Base-by-base conservation (phyloP, 176 grass and related monocot species). In the Rhipidocladum racemiflorum region DNA sequence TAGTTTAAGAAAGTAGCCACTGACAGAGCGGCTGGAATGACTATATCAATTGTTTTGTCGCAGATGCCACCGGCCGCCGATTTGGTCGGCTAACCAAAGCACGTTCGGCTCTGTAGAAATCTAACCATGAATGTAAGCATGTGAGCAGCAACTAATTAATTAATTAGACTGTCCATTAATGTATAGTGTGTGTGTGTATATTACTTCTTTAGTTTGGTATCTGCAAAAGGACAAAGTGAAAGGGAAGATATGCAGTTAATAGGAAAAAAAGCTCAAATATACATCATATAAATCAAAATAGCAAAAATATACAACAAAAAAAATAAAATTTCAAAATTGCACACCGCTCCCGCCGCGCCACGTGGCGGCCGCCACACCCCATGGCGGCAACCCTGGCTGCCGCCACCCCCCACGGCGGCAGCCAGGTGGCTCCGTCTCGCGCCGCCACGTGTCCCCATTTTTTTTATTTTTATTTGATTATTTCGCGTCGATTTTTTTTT, bases 51-150 rank as follows among this genome's bases (percentile, higher is more conserved):
- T 65, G 25, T 78, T 79, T 66, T 73, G 81, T 73, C 44, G 64
- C 15, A n/a, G 29, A 28, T 38, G 70, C 36, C 77, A 85, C 71
- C 77, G 77, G 71, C 70, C 54, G 51, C 50, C 42, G 17, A 68
- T 83, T 62, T 89, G 87, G 81, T 75, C 81, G 87, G 76, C 69
- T 56, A 78, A 65, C 57, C 42, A 20, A 65, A 75, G 55, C 86
- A 78, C 44, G 57, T 79, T 79, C n/a, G 24, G 57, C 4, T 39
- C 1, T 2, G 20, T 27, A 61, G 64, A 88, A 79, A 84, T 80
- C 74, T 61, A 75, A 32, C n/a, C 21, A 46, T 16, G 38, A 29
- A 25, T 23, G 18, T n/a, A 49, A 28, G 16, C 81, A 80, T 80
- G 50, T 80, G 61, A 81, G 49, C 61, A 13, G 61, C 50, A 36